Conservation (phyloP, 768 basidiomycete species). For the Rhodotorula babjevae region DNA sequence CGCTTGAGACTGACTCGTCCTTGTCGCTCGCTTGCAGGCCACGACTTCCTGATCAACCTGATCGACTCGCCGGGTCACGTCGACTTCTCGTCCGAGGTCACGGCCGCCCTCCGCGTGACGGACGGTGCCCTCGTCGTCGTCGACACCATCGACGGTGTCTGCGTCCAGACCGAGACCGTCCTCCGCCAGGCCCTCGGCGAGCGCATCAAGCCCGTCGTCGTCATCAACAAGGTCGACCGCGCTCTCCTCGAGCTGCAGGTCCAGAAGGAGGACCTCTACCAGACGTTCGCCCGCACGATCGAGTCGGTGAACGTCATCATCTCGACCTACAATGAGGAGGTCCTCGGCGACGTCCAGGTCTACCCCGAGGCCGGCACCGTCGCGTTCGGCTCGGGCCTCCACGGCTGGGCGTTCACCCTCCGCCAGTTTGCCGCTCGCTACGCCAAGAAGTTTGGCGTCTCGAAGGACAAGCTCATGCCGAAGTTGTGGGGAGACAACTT, state of each 20-base stretch:
- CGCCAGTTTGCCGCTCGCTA: slow-evolving; percentile 93
- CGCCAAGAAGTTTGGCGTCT: slow-evolving; percentile 97
- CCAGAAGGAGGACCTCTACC: slow-evolving; percentile 91
- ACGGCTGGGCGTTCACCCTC: slow-evolving; percentile 99
- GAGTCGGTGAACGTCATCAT: slow-evolving; percentile 98
- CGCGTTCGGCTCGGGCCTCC: slow-evolving; percentile 97
- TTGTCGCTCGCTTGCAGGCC: slow-evolving; percentile 54
- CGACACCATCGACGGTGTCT: slow-evolving; percentile 98
- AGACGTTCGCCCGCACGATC: slow-evolving; percentile 94
- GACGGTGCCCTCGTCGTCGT: slow-evolving; percentile 99
- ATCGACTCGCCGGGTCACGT: slow-evolving; percentile 99
- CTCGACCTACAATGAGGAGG: slow-evolving; percentile 89
- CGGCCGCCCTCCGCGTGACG: slow-evolving; percentile 98
- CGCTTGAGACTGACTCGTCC: slow-evolving; percentile 8
- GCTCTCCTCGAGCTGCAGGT: slow-evolving; percentile 98
- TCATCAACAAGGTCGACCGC: slow-evolving; percentile 99
- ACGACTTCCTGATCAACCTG: slow-evolving; percentile 98
- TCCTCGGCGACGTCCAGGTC: slow-evolving; percentile 96
- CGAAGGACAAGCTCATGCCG: slow-evolving; percentile 95
- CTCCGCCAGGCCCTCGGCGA: slow-evolving; percentile 93
- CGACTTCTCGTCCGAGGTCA: slow-evolving; percentile 99
- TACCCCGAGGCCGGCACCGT: slow-evolving; percentile 98
- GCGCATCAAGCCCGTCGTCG: slow-evolving; percentile 98
- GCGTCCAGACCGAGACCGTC: slow-evolving; percentile 99
- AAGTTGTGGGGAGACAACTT: slow-evolving; percentile 99